phyloP scores from a whole-genome alignment of 192 early-diverging fungal genomes.

The Haplosporangium gracile region DNA sequence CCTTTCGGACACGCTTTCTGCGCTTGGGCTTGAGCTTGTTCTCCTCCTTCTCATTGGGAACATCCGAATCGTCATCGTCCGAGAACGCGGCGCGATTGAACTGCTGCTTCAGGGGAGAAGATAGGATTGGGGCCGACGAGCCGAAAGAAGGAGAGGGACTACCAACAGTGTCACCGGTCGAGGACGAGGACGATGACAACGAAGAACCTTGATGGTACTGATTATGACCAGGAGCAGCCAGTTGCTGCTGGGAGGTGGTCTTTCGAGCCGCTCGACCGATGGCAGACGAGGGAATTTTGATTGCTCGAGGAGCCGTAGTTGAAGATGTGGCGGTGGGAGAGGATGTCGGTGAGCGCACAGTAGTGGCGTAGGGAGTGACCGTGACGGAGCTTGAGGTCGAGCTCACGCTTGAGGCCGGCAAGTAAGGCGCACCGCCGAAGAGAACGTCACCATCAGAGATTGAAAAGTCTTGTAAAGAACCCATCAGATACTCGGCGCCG shows the following conservation, averaged over 20 bases:
- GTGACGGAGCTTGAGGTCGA: background rate
- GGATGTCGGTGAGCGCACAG: too few relatives aligned
- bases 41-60: background rate
- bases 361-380: background rate
- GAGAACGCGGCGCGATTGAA: background rate
- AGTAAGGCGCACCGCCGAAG: background rate
- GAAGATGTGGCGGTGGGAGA: background rate
- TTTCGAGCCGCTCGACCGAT: background rate
- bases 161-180: too few relatives aligned
- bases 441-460: background rate
- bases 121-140: background rate
- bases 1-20: conserved; percentile 13
- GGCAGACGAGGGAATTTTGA: background rate
- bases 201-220: background rate
- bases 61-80: conserved; percentile 7
- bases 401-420: background rate
- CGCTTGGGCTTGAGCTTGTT: background rate
- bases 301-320: background rate
- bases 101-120: background rate
- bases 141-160: background rate
- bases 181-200: background rate
- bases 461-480: background rate
- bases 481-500: background rate
- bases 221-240: background rate
- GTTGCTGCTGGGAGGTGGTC: background rate